Base-by-base conservation (phyloP, 805 yeast genomes). In the Starmerella gropengiesseri region DNA sequence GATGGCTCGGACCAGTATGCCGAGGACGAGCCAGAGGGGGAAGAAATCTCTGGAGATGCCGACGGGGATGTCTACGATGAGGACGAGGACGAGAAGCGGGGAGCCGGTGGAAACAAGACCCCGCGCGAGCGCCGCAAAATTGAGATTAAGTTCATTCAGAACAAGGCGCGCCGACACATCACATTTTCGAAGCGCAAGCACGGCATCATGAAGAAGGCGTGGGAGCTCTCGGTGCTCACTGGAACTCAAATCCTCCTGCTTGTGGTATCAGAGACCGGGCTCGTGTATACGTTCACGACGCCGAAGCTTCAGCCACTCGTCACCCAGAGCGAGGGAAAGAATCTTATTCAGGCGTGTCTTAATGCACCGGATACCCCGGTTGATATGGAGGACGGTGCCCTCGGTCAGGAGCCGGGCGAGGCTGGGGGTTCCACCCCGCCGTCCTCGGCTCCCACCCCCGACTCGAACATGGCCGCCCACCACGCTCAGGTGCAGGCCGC, bases 191-290 rank as follows among this genome's bases (percentile, higher is more conserved):
- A 91, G 68, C 81, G 98, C 66, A 89, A 89, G 66, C 97, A 95
- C 35, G 98, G 98, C 55, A 89, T 91, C 58, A 91, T 91, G 98
- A 91, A 91, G 68, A 91, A 91, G 68, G 98, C 98, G n/a, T 91
- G 89, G 66, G 98, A 91, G 63, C 72, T 91, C 51, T 81, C 94
- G 17, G 97, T 91, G 41, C 73, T 91, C 55, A 91, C 98, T 12
- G 98, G 98, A 45, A 91, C 98, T 25, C 98, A 91, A 65, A 97
- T 91, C 22, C 72, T 91, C 51, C 69, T 91, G 47, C 74, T 91
- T 55, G 98, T 91, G 44, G 98, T 91, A 23, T 81, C 94, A 41
- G 98, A 91, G 64, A 91, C 98, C n/a, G 98, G 98, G 13, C 76
- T 91, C 49, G 98, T 91, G 43, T 91, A 91, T 65, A 91, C 98